A percentile compares a stretch with the other conserved stretches of the same genome.
phyloP scores from a whole-genome alignment of 805 yeast genomes.

The Candida coleopterorum region DNA sequence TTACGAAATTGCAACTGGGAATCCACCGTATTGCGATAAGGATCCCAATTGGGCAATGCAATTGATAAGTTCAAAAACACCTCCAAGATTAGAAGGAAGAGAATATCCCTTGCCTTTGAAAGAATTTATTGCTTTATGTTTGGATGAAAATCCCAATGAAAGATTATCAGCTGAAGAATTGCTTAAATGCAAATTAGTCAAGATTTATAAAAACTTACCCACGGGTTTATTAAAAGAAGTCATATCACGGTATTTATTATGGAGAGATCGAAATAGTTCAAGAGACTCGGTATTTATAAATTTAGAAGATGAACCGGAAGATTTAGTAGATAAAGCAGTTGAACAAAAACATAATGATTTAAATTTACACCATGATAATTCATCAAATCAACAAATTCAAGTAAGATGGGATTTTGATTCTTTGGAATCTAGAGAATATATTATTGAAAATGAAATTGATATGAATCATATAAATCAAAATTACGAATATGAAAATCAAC shows the following conservation, averaged over 20 bases:
- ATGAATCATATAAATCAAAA: slow-evolving; percentile 24
- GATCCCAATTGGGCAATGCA: slow-evolving; percentile 96
- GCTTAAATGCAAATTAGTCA: slow-evolving; percentile 67
- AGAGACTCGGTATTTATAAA: slow-evolving; percentile 44
- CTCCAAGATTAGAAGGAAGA: slow-evolving; percentile 91
- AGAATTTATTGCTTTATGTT: slow-evolving; percentile 84
- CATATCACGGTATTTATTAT: slow-evolving; percentile 63
- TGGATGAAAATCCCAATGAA: slow-evolving; percentile 90
- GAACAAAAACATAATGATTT: slow-evolving; percentile 1
- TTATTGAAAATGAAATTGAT: slow-evolving; percentile 64
- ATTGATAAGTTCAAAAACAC: slow-evolving; percentile 85
- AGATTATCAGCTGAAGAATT: slow-evolving; percentile 85
- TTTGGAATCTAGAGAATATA: slow-evolving; percentile 66
- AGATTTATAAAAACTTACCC: slow-evolving; percentile 53
- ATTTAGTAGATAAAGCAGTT: slow-evolving; percentile 10
- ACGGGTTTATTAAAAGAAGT: slow-evolving; percentile 66
- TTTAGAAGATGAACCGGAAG: slow-evolving; percentile 19
- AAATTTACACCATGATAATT: slow-evolving; percentile 5
- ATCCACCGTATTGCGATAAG: slow-evolving; percentile 94
- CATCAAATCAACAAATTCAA: slow-evolving; percentile 24
- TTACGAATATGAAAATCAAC: slow-evolving; percentile 14
- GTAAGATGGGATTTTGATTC: slow-evolving; percentile 92
- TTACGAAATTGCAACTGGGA: slow-evolving; percentile 93
- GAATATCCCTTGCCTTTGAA: slow-evolving; percentile 72
- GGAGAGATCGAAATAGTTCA: slow-evolving; percentile 61